Evolutionary conservation across 495 filamentous ascomycete genomes (phyloP).

Genomic region (Pseudotulostoma volvatum): DNA sequence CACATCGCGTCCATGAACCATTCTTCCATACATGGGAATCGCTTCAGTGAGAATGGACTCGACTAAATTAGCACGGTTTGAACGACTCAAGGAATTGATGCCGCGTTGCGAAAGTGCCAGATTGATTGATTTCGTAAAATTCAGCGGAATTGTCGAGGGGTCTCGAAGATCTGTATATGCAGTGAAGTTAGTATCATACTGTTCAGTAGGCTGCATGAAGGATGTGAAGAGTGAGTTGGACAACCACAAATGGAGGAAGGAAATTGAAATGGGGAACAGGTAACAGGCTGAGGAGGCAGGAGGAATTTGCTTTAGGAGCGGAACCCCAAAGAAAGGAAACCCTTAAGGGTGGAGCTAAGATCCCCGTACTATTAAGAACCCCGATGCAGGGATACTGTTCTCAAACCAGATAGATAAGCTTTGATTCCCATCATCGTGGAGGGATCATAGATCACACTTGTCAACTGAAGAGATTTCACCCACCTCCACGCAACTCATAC

Average conservation of each 20-base stretch:
- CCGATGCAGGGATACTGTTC: no score
- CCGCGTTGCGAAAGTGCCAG: slow-evolving; percentile 86
- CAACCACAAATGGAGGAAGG: background rate
- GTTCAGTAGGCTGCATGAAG: background rate
- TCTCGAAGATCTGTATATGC: slow-evolving; percentile 60
- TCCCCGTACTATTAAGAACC: no score
- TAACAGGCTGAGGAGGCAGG: no score
- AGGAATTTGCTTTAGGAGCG: no score
- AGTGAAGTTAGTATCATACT: slow-evolving; percentile 8
- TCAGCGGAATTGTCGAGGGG: slow-evolving; percentile 67
- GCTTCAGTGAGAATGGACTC: slow-evolving; percentile 57
- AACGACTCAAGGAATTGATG: slow-evolving; percentile 66
- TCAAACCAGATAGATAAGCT: no score
- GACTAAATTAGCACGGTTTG: slow-evolving; percentile 45
- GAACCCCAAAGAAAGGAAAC: no score
- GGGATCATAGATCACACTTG: no score
- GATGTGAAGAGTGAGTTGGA: background rate
- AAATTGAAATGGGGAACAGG: no score
- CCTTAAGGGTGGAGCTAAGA: no score
- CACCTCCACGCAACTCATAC: slow-evolving; percentile 86
- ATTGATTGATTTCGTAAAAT: slow-evolving; percentile 97
- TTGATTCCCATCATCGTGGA: no score
- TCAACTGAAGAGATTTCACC: slow-evolving; percentile 21
- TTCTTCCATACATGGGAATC: slow-evolving; percentile 90
- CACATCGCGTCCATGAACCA: slow-evolving; percentile 70